Percentiles rank a stretch among this genome's conserved stretches.
phyloP scores from a whole-genome alignment of 306 rosid genomes.

The Begonia loranthoides region DNA sequence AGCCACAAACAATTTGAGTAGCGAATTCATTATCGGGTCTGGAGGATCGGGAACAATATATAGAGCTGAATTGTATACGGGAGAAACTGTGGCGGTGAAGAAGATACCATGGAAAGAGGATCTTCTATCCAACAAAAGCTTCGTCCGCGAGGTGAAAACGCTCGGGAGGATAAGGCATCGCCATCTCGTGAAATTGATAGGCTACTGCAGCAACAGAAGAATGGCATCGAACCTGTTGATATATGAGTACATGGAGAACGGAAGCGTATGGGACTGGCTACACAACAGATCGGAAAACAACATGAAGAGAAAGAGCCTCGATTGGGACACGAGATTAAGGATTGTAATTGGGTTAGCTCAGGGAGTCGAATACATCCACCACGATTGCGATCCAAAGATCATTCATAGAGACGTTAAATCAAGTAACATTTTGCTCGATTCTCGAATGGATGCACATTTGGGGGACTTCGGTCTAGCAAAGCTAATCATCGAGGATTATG shows the following conservation, averaged over 20 bases:
- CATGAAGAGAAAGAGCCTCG: conserved; percentile 46
- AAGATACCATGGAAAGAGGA: conserved; percentile 71
- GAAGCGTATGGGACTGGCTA: conserved; percentile 92
- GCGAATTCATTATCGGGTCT: conserved; percentile 68
- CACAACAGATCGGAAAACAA: conserved; percentile 36
- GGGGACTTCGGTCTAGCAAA: conserved; percentile 96
- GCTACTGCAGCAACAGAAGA: conserved; percentile 64
- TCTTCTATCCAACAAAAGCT: conserved; percentile 56
- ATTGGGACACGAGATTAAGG: conserved; percentile 77
- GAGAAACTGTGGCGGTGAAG: conserved; percentile 82
- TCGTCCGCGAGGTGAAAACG: conserved; percentile 70
- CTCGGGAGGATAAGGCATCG: conserved; percentile 84
- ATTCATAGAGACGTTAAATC: conserved; percentile 85
- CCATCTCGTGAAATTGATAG: conserved; percentile 81
- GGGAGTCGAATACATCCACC: conserved; percentile 90
- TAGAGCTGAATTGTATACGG: conserved; percentile 56
- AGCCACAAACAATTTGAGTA: conserved; percentile 63
- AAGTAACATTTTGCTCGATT: conserved; percentile 71
- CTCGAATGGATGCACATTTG: conserved; percentile 84
- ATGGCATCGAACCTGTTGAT: conserved; percentile 59
- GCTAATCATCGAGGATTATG: conserved; percentile 38
- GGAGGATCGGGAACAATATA: conserved; percentile 91
- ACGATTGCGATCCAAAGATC: conserved; percentile 78
- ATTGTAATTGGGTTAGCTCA: conserved; percentile 74
- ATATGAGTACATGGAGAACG: conserved; percentile 83